Percentiles rank a stretch among this genome's conserved stretches.
These are phyloP conservation scores for Linanthus parryae DNA, from an alignment of 148 eudicot species.

Conservation along the genomic window DNA sequence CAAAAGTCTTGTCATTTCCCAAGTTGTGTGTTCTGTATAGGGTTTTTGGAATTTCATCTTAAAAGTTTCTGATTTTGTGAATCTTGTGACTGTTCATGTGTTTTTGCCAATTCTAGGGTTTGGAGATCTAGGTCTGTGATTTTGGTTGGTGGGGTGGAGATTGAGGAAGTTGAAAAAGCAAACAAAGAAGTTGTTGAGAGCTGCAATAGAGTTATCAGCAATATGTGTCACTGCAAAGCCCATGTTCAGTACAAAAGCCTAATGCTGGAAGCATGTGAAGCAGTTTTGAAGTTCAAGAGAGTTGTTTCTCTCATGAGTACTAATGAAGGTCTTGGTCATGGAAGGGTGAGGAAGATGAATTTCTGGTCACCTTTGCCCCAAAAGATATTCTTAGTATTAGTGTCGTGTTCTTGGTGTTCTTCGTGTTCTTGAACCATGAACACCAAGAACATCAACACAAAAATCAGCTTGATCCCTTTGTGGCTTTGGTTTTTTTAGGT, in stretches of 20 bases:
- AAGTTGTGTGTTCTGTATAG: slow-evolving; percentile 5
- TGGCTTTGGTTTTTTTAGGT: too few relatives aligned
- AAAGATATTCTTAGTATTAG: slow-evolving; percentile 25
- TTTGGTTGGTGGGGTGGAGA: slow-evolving; percentile 4
- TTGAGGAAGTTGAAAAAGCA: slow-evolving; percentile 42
- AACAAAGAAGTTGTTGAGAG: slow-evolving; percentile 47
- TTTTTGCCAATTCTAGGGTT: slow-evolving; percentile 14
- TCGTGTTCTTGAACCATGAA: too few relatives aligned
- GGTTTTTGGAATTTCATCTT: slow-evolving; percentile 10
- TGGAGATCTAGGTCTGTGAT: background rate
- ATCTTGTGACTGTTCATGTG: slow-evolving; percentile 8
- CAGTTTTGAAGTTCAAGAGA: slow-evolving; percentile 45
- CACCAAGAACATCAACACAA: too few relatives aligned
- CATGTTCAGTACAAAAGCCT: slow-evolving; percentile 20
- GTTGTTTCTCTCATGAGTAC: slow-evolving; percentile 33
- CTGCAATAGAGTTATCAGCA: slow-evolving; percentile 26
- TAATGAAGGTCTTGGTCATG: slow-evolving; percentile 26
- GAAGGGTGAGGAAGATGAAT: slow-evolving; percentile 29
- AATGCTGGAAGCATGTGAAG: slow-evolving; percentile 28
- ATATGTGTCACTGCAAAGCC: slow-evolving; percentile 27
- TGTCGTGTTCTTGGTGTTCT: too few relatives aligned
- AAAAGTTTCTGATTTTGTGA: background rate
- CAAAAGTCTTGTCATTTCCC: background rate
- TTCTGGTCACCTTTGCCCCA: slow-evolving; percentile 26
- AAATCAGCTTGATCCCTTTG: too few relatives aligned